Conservation (phyloP, 257 asterid genomes). For the Solanum chmielewskii region DNA sequence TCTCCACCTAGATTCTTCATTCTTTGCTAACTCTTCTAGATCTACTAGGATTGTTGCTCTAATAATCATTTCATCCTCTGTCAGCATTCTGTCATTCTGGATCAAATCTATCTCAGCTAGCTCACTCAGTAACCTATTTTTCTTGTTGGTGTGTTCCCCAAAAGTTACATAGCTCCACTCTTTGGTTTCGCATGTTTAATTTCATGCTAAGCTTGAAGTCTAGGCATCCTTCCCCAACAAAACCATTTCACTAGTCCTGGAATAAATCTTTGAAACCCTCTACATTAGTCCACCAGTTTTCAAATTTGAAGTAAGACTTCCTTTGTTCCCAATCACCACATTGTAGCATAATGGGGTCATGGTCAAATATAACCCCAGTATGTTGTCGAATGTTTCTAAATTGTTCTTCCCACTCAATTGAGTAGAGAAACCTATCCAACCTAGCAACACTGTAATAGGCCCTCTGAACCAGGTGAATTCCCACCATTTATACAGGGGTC, state of each 20-base stretch:
- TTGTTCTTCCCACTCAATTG: neutral
- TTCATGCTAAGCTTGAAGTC: too few species aligned
- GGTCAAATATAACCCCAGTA: neutral
- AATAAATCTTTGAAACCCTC: neutral
- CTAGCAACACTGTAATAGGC: neutral
- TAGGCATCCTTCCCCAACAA: too few species aligned
- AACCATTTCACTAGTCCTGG: neutral
- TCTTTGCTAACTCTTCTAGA: too few species aligned
- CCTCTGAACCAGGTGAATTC: neutral
- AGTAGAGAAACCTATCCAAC: neutral
- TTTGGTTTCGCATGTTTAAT: too few species aligned
- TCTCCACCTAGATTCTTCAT: too few species aligned
- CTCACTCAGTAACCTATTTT: too few species aligned
- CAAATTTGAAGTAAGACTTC: neutral
- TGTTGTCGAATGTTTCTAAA: neutral
- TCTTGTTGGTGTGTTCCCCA: neutral
- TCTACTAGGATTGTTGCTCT: too few species aligned
- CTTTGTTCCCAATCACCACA: neutral
- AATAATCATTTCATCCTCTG: too few species aligned
- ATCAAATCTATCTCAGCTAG: too few species aligned
- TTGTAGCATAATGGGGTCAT: neutral
- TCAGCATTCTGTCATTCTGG: too few species aligned
- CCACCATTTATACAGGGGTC: neutral
- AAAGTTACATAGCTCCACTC: neutral
- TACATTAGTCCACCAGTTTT: neutral